Conservation (phyloP, 1,284 basidiomycete species). For the Phlebopus sp. region DNA sequence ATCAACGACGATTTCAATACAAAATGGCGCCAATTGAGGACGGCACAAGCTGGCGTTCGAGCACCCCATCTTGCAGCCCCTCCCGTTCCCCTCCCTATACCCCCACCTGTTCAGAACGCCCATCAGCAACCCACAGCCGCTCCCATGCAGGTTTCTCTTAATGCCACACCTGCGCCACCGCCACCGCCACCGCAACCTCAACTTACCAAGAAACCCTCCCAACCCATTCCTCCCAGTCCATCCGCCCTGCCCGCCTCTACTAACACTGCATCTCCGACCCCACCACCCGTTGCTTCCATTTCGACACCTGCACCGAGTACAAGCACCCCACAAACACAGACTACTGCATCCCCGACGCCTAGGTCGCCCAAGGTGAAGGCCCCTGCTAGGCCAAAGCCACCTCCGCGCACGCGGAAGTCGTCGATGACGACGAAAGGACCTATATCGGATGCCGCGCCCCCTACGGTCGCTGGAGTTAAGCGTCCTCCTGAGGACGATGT, state of each 20-base stretch:
- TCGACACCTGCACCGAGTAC: constrained; percentile 42
- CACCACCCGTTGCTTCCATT: constrained; percentile 30
- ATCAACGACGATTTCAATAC: constrained; percentile 40
- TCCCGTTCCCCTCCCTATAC: constrained; percentile 7
- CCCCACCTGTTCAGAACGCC: constrained; percentile 16
- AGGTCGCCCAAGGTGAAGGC: constrained; percentile 54
- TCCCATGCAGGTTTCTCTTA: constrained; percentile 12
- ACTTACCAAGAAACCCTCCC: constrained; percentile 26
- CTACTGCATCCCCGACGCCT: constrained; percentile 49
- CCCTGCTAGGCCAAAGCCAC: constrained; percentile 42
- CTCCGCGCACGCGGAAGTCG: constrained; percentile 44
- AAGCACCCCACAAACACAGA: constrained; percentile 52
- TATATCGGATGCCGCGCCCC: constrained; percentile 28
- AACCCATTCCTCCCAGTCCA: constrained; percentile 22
- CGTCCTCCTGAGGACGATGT: constrained; percentile 60
- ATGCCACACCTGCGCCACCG: constrained; percentile 19
- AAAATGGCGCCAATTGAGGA: constrained; percentile 24
- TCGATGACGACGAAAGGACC: constrained; percentile 43
- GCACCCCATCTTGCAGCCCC: constrained; percentile 2
- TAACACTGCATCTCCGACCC: constrained; percentile 36
- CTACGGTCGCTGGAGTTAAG: constrained; percentile 42
- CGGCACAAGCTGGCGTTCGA: constrained; percentile 7
- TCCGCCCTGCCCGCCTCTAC: constrained; percentile 20
- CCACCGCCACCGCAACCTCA: constrained; percentile 20
- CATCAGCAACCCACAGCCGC: constrained; percentile 8